Base-by-base conservation (phyloP, 257 asterid species). In the Catharanthus roseus region DNA sequence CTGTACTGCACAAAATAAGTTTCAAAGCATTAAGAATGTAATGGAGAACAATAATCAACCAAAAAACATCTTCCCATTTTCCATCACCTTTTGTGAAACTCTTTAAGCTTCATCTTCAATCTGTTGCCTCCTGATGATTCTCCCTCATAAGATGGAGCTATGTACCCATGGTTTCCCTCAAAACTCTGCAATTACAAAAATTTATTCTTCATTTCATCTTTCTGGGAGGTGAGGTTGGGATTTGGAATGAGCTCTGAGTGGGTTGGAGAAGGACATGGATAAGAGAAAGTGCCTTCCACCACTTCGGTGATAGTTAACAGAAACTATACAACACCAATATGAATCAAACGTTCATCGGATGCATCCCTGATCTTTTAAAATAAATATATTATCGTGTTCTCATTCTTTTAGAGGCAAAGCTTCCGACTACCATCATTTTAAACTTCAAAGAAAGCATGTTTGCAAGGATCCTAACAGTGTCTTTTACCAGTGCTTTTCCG, bases 91-190 rank as follows among this genome's bases (percentile, higher is more conserved):
- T 85, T 76, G 62, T 89, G 96, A 69, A 95, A 81, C 80, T 95
- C 99, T 70, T 91, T 86, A 67, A 95, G 97, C 83, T 82, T 95
- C 97, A 87, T 91, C 85, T 84, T 95, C 78, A 95, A 85, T 83
- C 96, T 84, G 81, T 77, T 91, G 70, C 97, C 97, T 0, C 96
- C 86, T 44, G 99, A 95, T 61, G 95, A 77, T 81, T 89, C 97
- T 70, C 80, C 96, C 41, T 89, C 96, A 69, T 84, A 93, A 41
- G 83, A 75, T 74, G 97, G 96, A 76, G 97, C 95, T 76, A 84
- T 72, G 78, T 95, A 91, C 65, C 96, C 87, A 78, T 74, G 78
- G 83, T 77, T 88, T 77, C 79, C 80, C 61, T 95, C 97, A 66
- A 86, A 85, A 80, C 86, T 84, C 97, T 95, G 88, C 80, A 76